Base-by-base conservation (phyloP, 78 protist genomes). In the Dictyostelium intermedium region DNA sequence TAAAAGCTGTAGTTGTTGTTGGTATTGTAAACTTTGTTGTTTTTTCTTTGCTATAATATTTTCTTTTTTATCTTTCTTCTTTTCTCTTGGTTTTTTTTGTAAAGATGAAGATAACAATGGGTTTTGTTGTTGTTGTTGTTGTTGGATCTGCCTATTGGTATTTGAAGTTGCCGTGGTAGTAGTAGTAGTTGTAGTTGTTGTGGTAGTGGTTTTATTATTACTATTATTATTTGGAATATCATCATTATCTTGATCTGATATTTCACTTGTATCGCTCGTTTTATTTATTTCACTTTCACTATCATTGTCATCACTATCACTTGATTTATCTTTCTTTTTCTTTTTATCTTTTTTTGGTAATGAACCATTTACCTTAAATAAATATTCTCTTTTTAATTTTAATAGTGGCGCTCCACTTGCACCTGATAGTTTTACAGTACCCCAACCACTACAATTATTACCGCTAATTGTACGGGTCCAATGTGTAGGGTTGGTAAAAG, bases 371-470 rank as follows among this genome's bases (percentile, higher is more conserved):
- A 87, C 72, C 20, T 7, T 60, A 18, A 66, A n/a, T 34, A 87
- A 60, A 34, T 87, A 87, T 13, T 87, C 93, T 30, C 85, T 30
- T 74, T 87, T 87, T 30, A 87, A 30, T 11, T 78, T 87, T n/a
- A 87, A n/a, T 35, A 87, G 79, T 25, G 93, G 93, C 3, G 93
- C 85, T 4, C 34, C 73, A 32, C 69, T 78, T 4, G 25, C 41
- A 23, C 53, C 25, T 9, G 85, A 43, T 18, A 78, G 56, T 45
- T 82, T 82, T 5, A 87, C 93, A 1, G 93, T 87, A 6, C 93
- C 93, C 93, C 93, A 87, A 25, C 93, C 93, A 87, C 85, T 78
- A 39, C 93, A 87, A 34, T 87, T 87, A 39, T 87, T 87, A 5
- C 93, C 93, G 27, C 81, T 63, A 3, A 87, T 78, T 2, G 93